Evolutionary conservation across 2,329 filamentous ascomycete species (phyloP).

Genomic region (Colletotrichum tabaci): DNA sequence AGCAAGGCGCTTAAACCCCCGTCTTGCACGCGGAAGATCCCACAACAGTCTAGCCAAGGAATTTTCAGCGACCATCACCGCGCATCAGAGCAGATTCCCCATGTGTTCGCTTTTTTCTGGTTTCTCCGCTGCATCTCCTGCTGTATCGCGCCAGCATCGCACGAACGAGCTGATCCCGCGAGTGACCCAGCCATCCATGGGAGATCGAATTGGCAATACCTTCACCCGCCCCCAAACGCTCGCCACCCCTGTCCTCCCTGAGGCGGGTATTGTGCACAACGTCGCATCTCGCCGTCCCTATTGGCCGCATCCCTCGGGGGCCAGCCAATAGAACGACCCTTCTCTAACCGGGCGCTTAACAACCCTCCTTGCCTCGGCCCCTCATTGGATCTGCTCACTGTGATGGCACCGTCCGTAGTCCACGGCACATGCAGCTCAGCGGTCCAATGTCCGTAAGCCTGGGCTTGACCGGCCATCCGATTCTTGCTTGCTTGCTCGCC

Average conservation of each 20-base stretch:
- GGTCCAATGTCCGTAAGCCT: constrained; percentile 29
- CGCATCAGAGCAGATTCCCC: background rate
- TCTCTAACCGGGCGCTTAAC: constrained; percentile 41
- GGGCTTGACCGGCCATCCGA: constrained; percentile 36
- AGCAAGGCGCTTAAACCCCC: constrained; percentile 24
- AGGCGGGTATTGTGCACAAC: constrained; percentile 41
- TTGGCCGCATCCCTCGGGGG: constrained; percentile 25
- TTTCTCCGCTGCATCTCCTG: constrained; percentile 10
- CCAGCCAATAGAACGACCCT: constrained; percentile 39
- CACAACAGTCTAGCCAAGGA: background rate
- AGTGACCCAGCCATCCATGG: constrained; percentile 19
- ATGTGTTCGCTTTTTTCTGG: background rate
- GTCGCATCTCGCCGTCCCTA: constrained; percentile 27
- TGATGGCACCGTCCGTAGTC: constrained; percentile 34
- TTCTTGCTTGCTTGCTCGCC: constrained; percentile 19
- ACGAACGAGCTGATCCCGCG: constrained; percentile 27
- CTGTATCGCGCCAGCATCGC: constrained; percentile 38
- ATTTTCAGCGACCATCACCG: constrained; percentile 1
- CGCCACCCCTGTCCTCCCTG: constrained; percentile 18
- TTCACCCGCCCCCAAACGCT: background rate
- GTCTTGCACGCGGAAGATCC: background rate
- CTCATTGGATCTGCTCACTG: constrained; percentile 40
- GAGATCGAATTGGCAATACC: background rate
- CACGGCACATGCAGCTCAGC: constrained; percentile 41
- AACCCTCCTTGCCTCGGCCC: constrained; percentile 24